These are phyloP conservation scores for Ophiostoma populinum DNA, from an alignment of 2,329 filamentous ascomycete species.

Conservation along the genomic window DNA sequence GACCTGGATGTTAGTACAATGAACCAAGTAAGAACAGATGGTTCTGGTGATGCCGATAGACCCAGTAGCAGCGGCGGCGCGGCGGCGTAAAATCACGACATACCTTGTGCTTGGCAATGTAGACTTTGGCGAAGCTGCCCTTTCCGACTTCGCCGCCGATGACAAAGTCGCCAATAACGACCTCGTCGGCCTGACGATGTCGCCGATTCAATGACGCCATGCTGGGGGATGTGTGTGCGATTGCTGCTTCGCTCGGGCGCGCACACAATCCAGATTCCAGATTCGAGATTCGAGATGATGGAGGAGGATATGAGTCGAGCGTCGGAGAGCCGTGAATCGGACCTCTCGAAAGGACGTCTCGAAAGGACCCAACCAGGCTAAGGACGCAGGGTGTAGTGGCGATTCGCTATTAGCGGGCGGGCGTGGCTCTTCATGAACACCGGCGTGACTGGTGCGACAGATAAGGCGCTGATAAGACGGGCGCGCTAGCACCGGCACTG, in stretches of 20 bases:
- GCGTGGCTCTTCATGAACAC: slow-evolving; percentile 8
- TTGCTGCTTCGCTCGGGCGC: background rate
- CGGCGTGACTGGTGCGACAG: slow-evolving; percentile 4
- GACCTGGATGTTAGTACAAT: slow-evolving; percentile 34
- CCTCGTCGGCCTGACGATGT: slow-evolving; percentile 10
- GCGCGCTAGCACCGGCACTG: too few species aligned
- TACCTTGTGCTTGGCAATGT: slow-evolving; percentile 72
- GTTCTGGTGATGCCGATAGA: background rate
- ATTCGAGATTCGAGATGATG: too few species aligned
- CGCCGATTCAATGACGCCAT: slow-evolving; percentile 9
- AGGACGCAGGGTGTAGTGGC: too few species aligned
- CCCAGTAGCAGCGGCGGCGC: too few species aligned
- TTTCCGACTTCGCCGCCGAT: slow-evolving; percentile 61
- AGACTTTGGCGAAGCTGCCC: slow-evolving; percentile 94
- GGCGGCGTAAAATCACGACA: slow-evolving; percentile 21
- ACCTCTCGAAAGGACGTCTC: too few species aligned
- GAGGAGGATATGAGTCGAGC: too few species aligned
- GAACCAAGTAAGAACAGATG: background rate
- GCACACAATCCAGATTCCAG: too few species aligned
- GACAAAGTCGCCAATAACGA: slow-evolving; percentile 12
- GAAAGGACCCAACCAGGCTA: too few species aligned
- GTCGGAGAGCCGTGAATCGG: too few species aligned
- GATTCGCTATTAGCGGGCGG: too few species aligned
- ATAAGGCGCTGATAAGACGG: slow-evolving; percentile 11
- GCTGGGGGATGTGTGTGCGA: slow-evolving; percentile 4